phyloP scores from a whole-genome alignment of 1,284 basidiomycete species.

The Boletus semigastroideus region DNA sequence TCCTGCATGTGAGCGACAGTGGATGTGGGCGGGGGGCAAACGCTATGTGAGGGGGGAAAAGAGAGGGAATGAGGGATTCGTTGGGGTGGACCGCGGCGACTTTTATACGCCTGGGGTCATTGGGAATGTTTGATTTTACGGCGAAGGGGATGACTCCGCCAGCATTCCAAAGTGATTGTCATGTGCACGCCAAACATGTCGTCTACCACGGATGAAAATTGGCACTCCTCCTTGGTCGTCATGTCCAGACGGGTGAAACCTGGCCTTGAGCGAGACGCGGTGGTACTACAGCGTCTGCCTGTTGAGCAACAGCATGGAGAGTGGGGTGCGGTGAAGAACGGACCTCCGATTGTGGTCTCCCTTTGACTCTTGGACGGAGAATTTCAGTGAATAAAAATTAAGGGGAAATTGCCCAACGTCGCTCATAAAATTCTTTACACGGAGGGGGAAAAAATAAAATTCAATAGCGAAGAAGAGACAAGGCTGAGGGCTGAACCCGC shows the following conservation, averaged over 20 bases:
- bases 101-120: conserved; percentile 20
- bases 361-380: too few species aligned
- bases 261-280: neutral
- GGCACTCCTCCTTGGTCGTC: neutral
- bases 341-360: too few species aligned
- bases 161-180: conserved; percentile 7
- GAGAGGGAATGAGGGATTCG: neutral
- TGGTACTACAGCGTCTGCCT: neutral
- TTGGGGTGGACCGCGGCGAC: neutral
- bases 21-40: neutral
- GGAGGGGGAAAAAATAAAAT: neutral
- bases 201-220: neutral
- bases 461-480: neutral
- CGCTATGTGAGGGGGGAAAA: neutral
- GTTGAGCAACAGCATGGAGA: too few species aligned
- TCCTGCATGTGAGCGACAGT: conserved; percentile 26
- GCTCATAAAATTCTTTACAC: neutral
- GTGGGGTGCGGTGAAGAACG: too few species aligned
- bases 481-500: neutral
- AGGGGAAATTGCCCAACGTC: neutral
- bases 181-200: neutral
- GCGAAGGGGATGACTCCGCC: neutral
- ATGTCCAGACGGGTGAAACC: neutral
- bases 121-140: neutral
- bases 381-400: neutral